Evolutionary conservation across 495 filamentous ascomycete genomes (phyloP).

Genomic region (Talaromyces nanjingensis): DNA sequence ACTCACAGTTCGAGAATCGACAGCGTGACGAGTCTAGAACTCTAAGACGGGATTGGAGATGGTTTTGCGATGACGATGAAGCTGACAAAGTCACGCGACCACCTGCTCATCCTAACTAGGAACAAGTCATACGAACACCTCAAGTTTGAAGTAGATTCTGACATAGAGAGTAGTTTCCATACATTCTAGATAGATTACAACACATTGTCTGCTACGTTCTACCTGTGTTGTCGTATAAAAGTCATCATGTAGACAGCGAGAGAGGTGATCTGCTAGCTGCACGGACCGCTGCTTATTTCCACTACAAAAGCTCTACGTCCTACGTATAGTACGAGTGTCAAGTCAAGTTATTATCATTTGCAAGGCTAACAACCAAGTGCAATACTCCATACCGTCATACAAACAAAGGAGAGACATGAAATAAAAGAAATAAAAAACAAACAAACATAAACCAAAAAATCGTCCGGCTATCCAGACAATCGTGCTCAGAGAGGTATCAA

Average conservation of each 20-base stretch:
- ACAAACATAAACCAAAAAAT: neutral
- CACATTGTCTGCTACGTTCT: no score
- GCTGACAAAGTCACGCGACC: neutral
- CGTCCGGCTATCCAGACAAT: neutral
- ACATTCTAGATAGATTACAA: no score
- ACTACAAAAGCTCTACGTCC: neutral
- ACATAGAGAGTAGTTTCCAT: no score
- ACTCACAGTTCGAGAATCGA: no score
- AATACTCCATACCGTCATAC: neutral
- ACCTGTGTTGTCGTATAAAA: no score
- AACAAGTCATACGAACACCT: neutral
- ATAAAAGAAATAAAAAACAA: neutral
- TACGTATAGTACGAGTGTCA: neutral
- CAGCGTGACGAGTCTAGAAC: neutral
- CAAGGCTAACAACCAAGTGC: neutral
- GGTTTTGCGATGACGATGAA: neutral
- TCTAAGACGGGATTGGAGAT: neutral
- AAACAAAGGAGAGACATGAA: constrained; percentile 3
- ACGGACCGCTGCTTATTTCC: neutral
- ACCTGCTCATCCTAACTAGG: neutral
- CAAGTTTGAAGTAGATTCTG: no score
- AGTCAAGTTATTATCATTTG: constrained; percentile 1
- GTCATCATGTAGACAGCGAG: neutral
- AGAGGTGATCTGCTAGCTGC: neutral
- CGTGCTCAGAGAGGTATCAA: constrained; percentile 3